phyloP scores from a whole-genome alignment of 441 rosid genomes.

The Gossypium trilobum region DNA sequence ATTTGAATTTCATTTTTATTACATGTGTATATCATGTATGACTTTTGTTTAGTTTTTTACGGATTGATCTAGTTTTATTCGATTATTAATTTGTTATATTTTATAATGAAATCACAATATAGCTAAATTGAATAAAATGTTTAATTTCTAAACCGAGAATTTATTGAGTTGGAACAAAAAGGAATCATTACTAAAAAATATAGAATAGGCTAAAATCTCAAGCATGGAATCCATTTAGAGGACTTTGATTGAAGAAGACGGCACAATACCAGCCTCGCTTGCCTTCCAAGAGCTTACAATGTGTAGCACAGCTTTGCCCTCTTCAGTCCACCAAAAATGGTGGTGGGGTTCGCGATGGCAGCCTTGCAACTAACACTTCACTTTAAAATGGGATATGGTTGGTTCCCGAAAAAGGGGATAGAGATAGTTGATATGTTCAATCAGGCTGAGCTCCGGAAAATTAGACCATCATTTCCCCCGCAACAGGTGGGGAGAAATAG shows the following conservation, averaged over 20 bases:
- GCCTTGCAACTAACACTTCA: background rate
- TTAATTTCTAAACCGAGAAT: too few species aligned
- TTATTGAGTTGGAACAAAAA: too few species aligned
- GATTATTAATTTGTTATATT: too few species aligned
- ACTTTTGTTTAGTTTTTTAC: too few species aligned
- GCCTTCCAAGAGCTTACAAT: slow-evolving; percentile 16
- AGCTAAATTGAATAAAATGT: too few species aligned
- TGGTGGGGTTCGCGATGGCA: background rate
- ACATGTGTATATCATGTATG: too few species aligned
- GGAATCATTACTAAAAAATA: too few species aligned
- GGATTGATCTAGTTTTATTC: too few species aligned
- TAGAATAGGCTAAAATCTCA: background rate
- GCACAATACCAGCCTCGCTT: slow-evolving; percentile 9
- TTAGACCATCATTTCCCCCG: slow-evolving; percentile 9
- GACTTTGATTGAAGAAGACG: background rate
- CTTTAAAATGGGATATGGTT: background rate
- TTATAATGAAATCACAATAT: too few species aligned
- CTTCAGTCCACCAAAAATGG: background rate
- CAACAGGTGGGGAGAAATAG: background rate
- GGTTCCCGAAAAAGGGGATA: background rate
- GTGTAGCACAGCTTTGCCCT: background rate
- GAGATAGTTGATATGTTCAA: background rate
- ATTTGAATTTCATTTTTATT: too few species aligned
- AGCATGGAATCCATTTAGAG: background rate
- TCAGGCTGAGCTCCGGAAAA: background rate